phyloP scores from a whole-genome alignment of 2,329 filamentous ascomycete genomes.

The Penicillium sp. region DNA sequence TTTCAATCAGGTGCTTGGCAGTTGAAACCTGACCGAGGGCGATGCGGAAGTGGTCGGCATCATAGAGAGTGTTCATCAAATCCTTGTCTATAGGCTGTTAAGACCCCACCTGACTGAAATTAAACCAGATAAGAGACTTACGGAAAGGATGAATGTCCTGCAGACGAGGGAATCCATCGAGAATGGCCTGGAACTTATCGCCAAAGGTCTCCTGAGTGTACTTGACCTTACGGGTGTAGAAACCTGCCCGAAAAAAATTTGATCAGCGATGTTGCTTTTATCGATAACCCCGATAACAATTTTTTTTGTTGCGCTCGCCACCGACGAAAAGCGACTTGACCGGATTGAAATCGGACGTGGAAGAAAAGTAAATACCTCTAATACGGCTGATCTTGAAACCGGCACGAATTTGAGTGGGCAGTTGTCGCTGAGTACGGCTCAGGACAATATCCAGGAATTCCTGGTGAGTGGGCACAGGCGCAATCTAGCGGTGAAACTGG shows the following conservation, averaged over 20 bases:
- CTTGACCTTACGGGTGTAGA: conserved; percentile 98
- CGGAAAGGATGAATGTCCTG: conserved; percentile 96
- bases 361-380: conserved; percentile 49
- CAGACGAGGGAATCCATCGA: conserved; percentile 89
- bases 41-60: conserved; percentile 96
- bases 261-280: conserved; percentile 31
- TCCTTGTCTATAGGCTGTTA: conserved; percentile 59
- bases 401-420: conserved; percentile 92
- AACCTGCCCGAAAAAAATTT: conserved; percentile 54
- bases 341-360: not conserved
- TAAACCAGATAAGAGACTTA: conserved; percentile 36
- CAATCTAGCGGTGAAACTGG: conserved; percentile 57
- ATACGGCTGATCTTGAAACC: conserved; percentile 97
- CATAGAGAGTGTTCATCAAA: conserved; percentile 95
- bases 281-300: conserved; percentile 24
- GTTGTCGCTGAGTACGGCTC: conserved; percentile 84
- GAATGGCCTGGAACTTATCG: conserved; percentile 87
- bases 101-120: conserved; percentile 13
- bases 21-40: conserved; percentile 94
- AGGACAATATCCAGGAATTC: conserved; percentile 98
- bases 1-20: conserved; percentile 94
- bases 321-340: not conserved
- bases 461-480: conserved; percentile 84
- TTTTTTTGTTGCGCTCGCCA: conserved; percentile 11
- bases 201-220: conserved; percentile 96